Evolutionary conservation across 345 rosid genomes (phyloP).

Genomic region (Citrus glauca): DNA sequence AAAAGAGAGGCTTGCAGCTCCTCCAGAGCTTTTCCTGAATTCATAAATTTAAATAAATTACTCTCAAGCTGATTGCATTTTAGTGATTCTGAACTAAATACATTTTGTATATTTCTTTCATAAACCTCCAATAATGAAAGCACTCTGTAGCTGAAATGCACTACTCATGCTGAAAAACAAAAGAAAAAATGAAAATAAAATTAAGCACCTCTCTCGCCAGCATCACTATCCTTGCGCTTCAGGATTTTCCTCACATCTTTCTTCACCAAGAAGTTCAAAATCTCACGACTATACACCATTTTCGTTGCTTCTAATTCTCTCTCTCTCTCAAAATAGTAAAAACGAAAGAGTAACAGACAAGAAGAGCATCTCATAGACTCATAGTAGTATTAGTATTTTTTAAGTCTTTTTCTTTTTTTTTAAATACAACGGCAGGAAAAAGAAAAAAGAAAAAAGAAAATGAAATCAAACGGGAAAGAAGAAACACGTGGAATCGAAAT

Average conservation of each 20-base stretch:
- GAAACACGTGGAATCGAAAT: not conserved
- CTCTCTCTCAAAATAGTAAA: not conserved
- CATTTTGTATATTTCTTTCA: not conserved
- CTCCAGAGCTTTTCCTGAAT: conserved; percentile 45
- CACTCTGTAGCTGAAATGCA: not conserved
- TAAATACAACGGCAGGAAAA: not conserved
- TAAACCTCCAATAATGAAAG: not conserved
- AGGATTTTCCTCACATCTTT: conserved; percentile 44
- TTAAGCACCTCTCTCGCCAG: conserved; percentile 31
- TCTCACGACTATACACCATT: conserved; percentile 34
- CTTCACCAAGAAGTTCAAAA: conserved; percentile 42
- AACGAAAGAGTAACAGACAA: not conserved
- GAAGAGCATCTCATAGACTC: not conserved
- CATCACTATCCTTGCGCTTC: conserved; percentile 50
- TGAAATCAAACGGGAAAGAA: not conserved
- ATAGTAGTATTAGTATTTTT: not conserved
- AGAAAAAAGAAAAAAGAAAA: not conserved
- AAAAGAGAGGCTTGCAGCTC: conserved; percentile 40
- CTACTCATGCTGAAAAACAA: not conserved
- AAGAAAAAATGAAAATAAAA: not conserved
- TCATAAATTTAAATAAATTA: not conserved
- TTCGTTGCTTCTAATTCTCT: not conserved
- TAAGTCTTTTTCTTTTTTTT: not conserved
- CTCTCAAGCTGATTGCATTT: not conserved
- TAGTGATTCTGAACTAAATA: not conserved